A percentile compares a stretch with the other conserved stretches of the same genome.
phyloP scores from a whole-genome alignment of 2,329 filamentous ascomycete genomes.

The Exophiala mesophila region DNA sequence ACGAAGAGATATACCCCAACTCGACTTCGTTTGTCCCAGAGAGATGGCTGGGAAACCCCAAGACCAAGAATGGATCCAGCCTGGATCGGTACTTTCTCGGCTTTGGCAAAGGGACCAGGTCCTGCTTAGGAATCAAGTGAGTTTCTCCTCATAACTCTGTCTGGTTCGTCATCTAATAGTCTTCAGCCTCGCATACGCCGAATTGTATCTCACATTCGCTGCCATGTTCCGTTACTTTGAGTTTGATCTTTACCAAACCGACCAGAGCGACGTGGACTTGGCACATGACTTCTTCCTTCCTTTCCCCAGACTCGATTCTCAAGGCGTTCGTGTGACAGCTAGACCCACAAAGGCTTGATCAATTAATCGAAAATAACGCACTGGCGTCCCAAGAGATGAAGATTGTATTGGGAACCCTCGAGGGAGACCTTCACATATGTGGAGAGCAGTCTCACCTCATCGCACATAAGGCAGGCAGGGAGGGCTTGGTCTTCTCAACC shows the following conservation, averaged over 20 bases:
- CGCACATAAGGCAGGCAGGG: no score
- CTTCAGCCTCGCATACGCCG: conserved; percentile 28
- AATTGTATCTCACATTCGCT: conserved; percentile 32
- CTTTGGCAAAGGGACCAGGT: conserved; percentile 40
- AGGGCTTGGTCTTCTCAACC: no score
- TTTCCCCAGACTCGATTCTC: conserved; percentile 22
- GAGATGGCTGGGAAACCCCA: conserved; percentile 27
- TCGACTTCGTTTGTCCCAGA: conserved; percentile 28
- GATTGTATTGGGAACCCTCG: no score
- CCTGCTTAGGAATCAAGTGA: conserved; percentile 43
- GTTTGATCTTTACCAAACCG: conserved; percentile 32
- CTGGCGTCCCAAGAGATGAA: no score
- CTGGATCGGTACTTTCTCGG: conserved; percentile 35
- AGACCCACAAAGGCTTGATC: neutral
- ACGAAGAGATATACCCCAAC: conserved; percentile 32
- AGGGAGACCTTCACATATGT: no score
- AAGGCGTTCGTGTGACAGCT: conserved; percentile 19
- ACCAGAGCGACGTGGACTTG: conserved; percentile 29
- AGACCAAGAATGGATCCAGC: conserved; percentile 4
- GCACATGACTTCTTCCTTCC: conserved; percentile 29
- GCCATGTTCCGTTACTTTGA: conserved; percentile 30
- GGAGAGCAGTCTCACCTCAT: no score
- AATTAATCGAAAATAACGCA: no score
- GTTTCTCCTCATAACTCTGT: neutral
- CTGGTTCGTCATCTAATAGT: neutral